Base-by-base conservation (phyloP, 2,329 filamentous ascomycete genomes). In the Nigrospora osmanthi region DNA sequence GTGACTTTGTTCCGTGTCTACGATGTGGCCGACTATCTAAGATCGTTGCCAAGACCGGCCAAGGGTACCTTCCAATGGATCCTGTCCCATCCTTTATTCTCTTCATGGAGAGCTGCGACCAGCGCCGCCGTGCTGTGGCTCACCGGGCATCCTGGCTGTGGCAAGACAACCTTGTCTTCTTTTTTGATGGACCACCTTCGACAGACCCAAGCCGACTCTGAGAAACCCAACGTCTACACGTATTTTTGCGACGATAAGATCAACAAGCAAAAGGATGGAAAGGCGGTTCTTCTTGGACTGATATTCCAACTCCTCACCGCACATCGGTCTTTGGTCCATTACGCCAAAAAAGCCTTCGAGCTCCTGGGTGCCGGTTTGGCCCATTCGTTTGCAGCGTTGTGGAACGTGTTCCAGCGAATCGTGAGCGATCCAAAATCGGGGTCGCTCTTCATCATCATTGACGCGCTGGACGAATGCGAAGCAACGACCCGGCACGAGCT, bases 401-500 rank as follows among this genome's bases (percentile, higher is more conserved):
- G 62, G 64, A 51, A 51, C 35, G 49, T 65, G 19, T 67, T 67
- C 45, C 36, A 58, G 13, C 54, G 51, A 19, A 59, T 66, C 40
- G 45, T 57, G 12, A 50, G 45, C 6, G 61, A 67, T 40, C 58
- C 52, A 4, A 58, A 53, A 37, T 47, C 42, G 23, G 58, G 58
- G 4, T 28, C 54, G 9, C 38, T 65, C 12, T 58, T 49, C 34
- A 46, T 67, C 30, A 60, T 68, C 15, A 52, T 68, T 28, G 64
- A 69, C 46, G 63, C 62, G 6, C 54, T 69, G 42, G 65, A 68
- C 52, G 64, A 67, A 48, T 67, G 64, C 45, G 63, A 66, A 41
- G 48, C 52, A 14, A 23, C 32, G 30, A 58, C 54, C 13, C 47
- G 58, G 41, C 43, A 49, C 5, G 41, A 52, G 10, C 54, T 65